Evolutionary conservation across 1,284 basidiomycete genomes (phyloP).

Genomic region (Bjerkandera adusta): DNA sequence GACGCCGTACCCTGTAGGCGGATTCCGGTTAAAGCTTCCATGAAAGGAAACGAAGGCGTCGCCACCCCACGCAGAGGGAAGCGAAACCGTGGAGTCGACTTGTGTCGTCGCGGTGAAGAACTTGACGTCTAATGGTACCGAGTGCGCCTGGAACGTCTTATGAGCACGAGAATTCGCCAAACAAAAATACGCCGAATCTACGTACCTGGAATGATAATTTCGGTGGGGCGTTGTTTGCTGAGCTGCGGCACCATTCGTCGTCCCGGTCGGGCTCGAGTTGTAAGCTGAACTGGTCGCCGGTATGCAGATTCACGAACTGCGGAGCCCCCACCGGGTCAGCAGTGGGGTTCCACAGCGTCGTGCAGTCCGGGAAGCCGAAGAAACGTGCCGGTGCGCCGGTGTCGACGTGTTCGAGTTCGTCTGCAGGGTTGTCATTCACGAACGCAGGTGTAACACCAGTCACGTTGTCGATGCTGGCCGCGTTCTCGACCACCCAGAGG

Average conservation of each 20-base stretch:
- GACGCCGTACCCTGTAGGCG: slow-evolving; percentile 40
- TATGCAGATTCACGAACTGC: slow-evolving; percentile 8
- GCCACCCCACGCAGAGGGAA: slow-evolving; percentile 28
- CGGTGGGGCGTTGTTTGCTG: slow-evolving; percentile 35
- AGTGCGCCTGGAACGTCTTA: slow-evolving; percentile 36
- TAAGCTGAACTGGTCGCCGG: slow-evolving; percentile 15
- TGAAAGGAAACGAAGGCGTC: slow-evolving; percentile 32
- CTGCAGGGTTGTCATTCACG: slow-evolving; percentile 43
- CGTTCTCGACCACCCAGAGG: slow-evolving; percentile 41
- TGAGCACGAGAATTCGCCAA: neutral
- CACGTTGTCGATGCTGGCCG: slow-evolving; percentile 38
- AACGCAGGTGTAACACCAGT: slow-evolving; percentile 34
- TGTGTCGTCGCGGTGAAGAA: slow-evolving; percentile 24
- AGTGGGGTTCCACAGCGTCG: slow-evolving; percentile 14
- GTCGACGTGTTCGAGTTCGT: slow-evolving; percentile 34
- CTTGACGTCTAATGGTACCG: slow-evolving; percentile 42
- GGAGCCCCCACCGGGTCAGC: slow-evolving; percentile 14
- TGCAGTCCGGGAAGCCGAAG: slow-evolving; percentile 17
- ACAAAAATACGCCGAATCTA: neutral
- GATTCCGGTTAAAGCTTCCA: slow-evolving; percentile 26
- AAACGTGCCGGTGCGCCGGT: neutral
- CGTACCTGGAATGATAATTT: slow-evolving; percentile 29
- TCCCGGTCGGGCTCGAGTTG: slow-evolving; percentile 11
- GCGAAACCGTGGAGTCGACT: slow-evolving; percentile 16
- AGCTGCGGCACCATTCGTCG: slow-evolving; percentile 25